These are phyloP conservation scores for Xylaria sp. DNA, from an alignment of 2,329 filamentous ascomycete species.

Conservation along the genomic window DNA sequence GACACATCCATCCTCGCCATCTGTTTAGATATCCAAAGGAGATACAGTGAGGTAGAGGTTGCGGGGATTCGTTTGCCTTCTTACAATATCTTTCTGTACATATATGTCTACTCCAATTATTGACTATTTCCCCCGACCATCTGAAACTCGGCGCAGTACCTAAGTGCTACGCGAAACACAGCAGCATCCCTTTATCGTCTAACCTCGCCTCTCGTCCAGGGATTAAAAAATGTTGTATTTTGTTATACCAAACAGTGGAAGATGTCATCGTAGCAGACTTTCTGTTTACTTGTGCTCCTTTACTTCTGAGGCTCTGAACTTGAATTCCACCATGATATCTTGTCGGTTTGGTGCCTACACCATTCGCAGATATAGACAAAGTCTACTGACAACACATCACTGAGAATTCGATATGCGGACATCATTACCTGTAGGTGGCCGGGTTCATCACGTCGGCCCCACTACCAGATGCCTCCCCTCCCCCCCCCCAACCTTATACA, in stretches of 20 bases:
- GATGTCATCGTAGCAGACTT: neutral
- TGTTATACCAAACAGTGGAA: neutral
- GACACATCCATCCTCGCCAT: too few species aligned
- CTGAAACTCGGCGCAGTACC: conserved; percentile 10
- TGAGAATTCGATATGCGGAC: neutral
- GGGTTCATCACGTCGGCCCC: neutral
- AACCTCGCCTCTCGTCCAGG: neutral
- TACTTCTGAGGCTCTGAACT: neutral
- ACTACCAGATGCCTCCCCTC: too few species aligned
- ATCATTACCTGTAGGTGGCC: neutral
- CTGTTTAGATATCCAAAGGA: too few species aligned
- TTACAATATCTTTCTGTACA: neutral
- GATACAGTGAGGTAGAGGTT: neutral
- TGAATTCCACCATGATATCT: neutral
- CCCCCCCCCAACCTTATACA: too few species aligned
- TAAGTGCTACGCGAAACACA: conserved; percentile 2
- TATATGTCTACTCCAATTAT: neutral
- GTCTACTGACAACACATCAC: neutral
- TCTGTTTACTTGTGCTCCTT: neutral
- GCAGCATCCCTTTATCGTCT: neutral
- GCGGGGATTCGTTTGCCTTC: neutral
- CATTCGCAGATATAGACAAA: neutral
- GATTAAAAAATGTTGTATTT: neutral
- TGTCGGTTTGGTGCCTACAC: neutral
- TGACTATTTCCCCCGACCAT: neutral